Conservation (phyloP, 2,329 filamentous ascomycete genomes). For the Metarhizium anisopliae region DNA sequence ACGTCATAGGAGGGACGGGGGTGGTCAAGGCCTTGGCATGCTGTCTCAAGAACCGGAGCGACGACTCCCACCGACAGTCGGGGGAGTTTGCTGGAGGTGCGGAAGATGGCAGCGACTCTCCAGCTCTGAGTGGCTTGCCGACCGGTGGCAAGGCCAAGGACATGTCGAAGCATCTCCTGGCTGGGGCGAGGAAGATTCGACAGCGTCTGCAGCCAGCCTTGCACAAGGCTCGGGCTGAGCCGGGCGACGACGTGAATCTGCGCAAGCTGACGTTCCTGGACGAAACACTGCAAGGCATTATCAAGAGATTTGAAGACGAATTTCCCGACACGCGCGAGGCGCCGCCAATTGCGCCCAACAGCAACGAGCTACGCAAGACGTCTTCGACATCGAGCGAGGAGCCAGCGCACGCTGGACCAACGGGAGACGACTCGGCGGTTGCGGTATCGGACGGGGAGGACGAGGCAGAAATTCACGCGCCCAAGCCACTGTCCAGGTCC, state of each 20-base stretch:
- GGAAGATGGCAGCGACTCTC: conserved; percentile 40
- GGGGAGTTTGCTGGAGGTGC: conserved; percentile 44
- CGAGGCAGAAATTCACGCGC: conserved; percentile 34
- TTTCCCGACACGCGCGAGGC: conserved; percentile 72
- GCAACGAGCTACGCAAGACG: conserved; percentile 3
- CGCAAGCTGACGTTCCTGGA: conserved; percentile 83
- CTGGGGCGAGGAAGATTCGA: conserved; percentile 82
- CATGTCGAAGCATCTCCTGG: conserved; percentile 84
- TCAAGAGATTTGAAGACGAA: conserved; percentile 91
- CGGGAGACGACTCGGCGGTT: conserved; percentile 24
- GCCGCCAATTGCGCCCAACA: background rate
- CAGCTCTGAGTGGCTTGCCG: conserved; percentile 30
- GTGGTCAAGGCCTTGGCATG: conserved; percentile 91
- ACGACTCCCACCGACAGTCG: conserved; percentile 48
- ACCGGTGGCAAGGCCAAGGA: conserved; percentile 63
- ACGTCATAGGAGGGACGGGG: conserved; percentile 90
- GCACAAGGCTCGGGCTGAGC: conserved; percentile 58
- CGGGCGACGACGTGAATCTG: conserved; percentile 66
- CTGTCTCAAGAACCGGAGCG: conserved; percentile 69
- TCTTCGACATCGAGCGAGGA: conserved; percentile 10
- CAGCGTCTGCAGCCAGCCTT: conserved; percentile 75
- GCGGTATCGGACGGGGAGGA: conserved; percentile 39
- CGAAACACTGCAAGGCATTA: conserved; percentile 80
- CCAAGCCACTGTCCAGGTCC: conserved; percentile 36
- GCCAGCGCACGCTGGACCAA: conserved; percentile 14